Evolutionary conservation across 2,329 filamentous ascomycete species (phyloP), one percentile per base, ranked within the genome.

Genomic region (Fusarium goolgardi): DNA sequence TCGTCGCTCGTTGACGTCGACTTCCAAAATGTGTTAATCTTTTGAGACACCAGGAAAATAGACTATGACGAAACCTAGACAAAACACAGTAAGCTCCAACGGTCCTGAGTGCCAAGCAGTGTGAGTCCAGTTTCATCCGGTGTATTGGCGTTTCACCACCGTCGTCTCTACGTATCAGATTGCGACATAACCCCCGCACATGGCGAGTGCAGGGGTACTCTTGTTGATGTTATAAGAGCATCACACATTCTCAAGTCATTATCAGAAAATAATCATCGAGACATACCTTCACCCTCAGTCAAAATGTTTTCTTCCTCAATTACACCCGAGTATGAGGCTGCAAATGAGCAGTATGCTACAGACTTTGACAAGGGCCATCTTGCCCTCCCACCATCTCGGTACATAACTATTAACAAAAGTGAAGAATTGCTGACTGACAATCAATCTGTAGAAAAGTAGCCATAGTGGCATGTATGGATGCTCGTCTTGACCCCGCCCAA

Each of bases 381-480:
- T 18, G 66, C 71, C 1, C 50, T 73, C 3, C 71, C 71, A 3
- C 71, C 71, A 18, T 69, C 65, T 35, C 70, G 71, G 71, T 73
- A 69, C 4, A 23, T 12, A 6, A 6, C 1, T 6, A 4, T 1
- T 4, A 11, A 25, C 4, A 16, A 27, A 15, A 2, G n/a, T 3
- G 10, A 35, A 4, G 9, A 10, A 12, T 25, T 8, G 6, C 11
- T 35, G 6, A 9, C 21, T 50, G 9, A 50, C 8, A 1, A 12
- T n/a, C 2, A 3, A n/a, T 0, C 5, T 15, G 5, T 21, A 79
- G 78, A 16, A 77, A 79, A 10, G 74, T 78, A n/a, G 67, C 72
- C 7, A 69, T 77, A 20, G 84, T 95, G 27, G 92, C 91, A 1
- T 96, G 92, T 78, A 96, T 95, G 91, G 92, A 96, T 73, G 91